These are phyloP conservation scores for Aspergillus sp. DNA, from an alignment of 2,329 filamentous ascomycete genomes.

Conservation along the genomic window DNA sequence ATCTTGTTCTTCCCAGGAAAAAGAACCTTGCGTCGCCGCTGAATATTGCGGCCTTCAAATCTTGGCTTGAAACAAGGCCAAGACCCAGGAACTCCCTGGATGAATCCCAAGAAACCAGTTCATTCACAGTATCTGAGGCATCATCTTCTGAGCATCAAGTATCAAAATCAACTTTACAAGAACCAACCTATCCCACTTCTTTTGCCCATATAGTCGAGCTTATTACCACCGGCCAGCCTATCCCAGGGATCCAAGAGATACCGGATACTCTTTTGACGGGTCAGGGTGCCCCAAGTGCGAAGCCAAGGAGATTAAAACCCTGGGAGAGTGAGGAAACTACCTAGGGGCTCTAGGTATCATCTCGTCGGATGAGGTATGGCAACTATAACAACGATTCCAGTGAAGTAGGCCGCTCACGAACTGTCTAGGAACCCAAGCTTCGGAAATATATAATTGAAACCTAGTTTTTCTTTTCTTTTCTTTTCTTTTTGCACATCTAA, in stretches of 20 bases:
- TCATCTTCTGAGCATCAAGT: constrained; percentile 11
- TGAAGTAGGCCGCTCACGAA: background rate
- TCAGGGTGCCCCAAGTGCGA: constrained; percentile 60
- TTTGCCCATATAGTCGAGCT: constrained; percentile 86
- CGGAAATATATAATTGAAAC: background rate
- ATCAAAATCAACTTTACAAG: constrained; percentile 46
- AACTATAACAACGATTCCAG: background rate
- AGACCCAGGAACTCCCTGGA: constrained; percentile 6
- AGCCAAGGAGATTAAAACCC: constrained; percentile 63
- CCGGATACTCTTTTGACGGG: constrained; percentile 75
- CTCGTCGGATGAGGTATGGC: background rate
- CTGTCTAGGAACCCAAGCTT: background rate
- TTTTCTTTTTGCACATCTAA: background rate
- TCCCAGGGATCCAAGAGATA: constrained; percentile 85
- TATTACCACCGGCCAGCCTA: constrained; percentile 76
- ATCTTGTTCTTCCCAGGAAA: constrained; percentile 30
- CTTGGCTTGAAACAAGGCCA: constrained; percentile 51
- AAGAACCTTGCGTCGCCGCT: constrained; percentile 47
- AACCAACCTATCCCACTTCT: constrained; percentile 71
- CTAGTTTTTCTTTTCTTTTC: background rate
- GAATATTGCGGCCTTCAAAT: constrained; percentile 67
- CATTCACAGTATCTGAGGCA: constrained; percentile 7
- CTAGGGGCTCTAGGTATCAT: background rate
- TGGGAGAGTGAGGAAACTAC: constrained; percentile 68
- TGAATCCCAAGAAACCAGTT: constrained; percentile 3